Percentiles rank a stretch among this genome's conserved stretches.
phyloP scores from a whole-genome alignment of 306 rosid species.

The Astragalus membranaceus region DNA sequence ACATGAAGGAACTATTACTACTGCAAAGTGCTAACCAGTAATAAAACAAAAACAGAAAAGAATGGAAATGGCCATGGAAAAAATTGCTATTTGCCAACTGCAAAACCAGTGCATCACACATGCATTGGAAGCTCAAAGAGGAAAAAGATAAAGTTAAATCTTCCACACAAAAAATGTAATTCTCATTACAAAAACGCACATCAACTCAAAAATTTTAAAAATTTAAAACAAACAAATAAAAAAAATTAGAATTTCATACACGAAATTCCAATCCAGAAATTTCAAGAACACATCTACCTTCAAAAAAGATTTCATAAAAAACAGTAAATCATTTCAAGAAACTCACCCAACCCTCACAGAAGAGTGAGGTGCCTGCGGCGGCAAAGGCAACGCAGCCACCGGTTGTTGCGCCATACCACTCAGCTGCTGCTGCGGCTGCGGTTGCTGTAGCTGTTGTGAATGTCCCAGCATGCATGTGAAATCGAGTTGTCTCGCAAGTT shows the following conservation, averaged over 20 bases:
- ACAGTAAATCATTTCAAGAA: slow-evolving; percentile 1
- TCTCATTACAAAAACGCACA: neutral
- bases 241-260: neutral
- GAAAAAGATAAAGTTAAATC: slow-evolving; percentile 7
- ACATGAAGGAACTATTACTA: neutral
- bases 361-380: slow-evolving; percentile 41
- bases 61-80: neutral
- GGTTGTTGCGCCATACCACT: slow-evolving; percentile 31
- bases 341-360: slow-evolving; percentile 69
- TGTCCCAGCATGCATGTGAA: slow-evolving; percentile 57
- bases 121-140: slow-evolving; percentile 3
- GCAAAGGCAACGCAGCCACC: slow-evolving; percentile 28
- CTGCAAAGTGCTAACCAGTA: neutral
- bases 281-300: neutral
- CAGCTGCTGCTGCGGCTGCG: slow-evolving; percentile 14
- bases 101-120: slow-evolving; percentile 5
- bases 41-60: neutral
- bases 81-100: neutral
- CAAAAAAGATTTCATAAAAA: neutral
- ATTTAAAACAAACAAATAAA: neutral
- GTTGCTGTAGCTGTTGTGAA: slow-evolving; percentile 24
- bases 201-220: neutral
- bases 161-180: neutral
- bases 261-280: neutral
- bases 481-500: slow-evolving; percentile 94